These are phyloP conservation scores for Corinectria fuckeliana DNA, from an alignment of 2,329 filamentous ascomycete species.

Conservation along the genomic window DNA sequence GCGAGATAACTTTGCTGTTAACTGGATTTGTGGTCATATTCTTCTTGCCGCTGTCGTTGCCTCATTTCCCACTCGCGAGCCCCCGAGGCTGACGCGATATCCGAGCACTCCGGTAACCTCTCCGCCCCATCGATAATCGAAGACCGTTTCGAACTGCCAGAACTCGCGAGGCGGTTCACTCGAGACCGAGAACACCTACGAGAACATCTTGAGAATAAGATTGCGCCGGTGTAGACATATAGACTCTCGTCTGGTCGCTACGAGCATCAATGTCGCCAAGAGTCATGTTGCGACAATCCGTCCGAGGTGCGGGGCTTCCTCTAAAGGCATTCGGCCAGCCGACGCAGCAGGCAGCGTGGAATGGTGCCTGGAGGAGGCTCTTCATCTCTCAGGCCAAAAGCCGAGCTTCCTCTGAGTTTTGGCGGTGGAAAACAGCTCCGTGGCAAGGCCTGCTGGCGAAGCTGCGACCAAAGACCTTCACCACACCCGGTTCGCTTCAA, in stretches of 20 bases:
- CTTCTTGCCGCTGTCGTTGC: constrained; percentile 13
- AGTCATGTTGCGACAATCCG: constrained; percentile 38
- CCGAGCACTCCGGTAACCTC: constrained; percentile 34
- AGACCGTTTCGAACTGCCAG: not conserved
- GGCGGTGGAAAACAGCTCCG: constrained; percentile 25
- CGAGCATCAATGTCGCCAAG: not conserved
- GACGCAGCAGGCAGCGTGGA: constrained; percentile 34
- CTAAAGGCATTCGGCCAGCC: constrained; percentile 27
- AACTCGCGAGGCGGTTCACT: not conserved
- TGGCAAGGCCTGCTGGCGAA: constrained; percentile 30
- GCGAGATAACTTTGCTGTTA: not conserved
- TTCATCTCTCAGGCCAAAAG: constrained; percentile 36
- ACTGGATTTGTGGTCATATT: constrained; percentile 14
- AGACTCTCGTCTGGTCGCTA: not conserved
- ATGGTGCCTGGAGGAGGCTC: constrained; percentile 37
- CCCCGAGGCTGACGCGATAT: constrained; percentile 18
- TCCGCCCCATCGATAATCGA: not conserved
- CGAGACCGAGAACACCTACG: not conserved
- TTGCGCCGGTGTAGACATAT: not conserved
- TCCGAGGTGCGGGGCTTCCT: constrained; percentile 33
- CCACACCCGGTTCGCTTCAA: constrained; percentile 30
- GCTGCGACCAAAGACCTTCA: constrained; percentile 21
- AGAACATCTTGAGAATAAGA: not conserved
- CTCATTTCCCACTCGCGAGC: constrained; percentile 10
- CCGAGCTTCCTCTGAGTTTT: constrained; percentile 28